Conservation (phyloP, 352 stramenopile species). For the Halophytophthora polymorphica region DNA sequence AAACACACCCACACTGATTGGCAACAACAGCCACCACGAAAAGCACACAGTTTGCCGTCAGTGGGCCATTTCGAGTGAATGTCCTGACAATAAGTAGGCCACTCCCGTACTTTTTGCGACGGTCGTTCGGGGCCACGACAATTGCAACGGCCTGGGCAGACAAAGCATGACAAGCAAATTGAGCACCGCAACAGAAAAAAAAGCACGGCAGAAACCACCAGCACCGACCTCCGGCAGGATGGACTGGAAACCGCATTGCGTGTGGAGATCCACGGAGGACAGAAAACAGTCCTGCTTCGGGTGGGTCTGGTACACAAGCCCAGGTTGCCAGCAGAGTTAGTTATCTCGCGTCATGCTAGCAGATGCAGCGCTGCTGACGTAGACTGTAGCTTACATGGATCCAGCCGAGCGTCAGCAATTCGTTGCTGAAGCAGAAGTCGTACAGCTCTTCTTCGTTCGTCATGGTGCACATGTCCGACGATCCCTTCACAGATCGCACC, state of each 20-base stretch:
- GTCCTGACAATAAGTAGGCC: background rate
- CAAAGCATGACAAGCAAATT: constrained; percentile 3
- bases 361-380: background rate
- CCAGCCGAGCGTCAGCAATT: constrained; percentile 89
- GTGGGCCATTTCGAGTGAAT: background rate
- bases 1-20: constrained; percentile 82
- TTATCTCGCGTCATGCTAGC: background rate
- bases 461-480: constrained; percentile 84
- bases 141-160: constrained; percentile 70
- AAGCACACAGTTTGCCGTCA: background rate
- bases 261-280: constrained; percentile 89
- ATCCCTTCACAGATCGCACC: constrained; percentile 39
- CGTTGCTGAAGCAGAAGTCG: constrained; percentile 82
- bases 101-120: constrained; percentile 47
- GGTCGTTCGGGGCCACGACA: constrained; percentile 79
- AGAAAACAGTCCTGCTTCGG: constrained; percentile 87
- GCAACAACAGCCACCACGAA: constrained; percentile 6
- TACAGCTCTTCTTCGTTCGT: constrained; percentile 88
- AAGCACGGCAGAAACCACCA: background rate
- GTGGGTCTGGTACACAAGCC: constrained; percentile 53
- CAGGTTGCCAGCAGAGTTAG: background rate
- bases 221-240: constrained; percentile 77
- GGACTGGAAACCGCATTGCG: constrained; percentile 88
- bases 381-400: constrained; percentile 64
- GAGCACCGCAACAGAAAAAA: constrained; percentile 2